phyloP scores from a whole-genome alignment of 2,329 filamentous ascomycete genomes.

The Rhinocladiella mackenziei region DNA sequence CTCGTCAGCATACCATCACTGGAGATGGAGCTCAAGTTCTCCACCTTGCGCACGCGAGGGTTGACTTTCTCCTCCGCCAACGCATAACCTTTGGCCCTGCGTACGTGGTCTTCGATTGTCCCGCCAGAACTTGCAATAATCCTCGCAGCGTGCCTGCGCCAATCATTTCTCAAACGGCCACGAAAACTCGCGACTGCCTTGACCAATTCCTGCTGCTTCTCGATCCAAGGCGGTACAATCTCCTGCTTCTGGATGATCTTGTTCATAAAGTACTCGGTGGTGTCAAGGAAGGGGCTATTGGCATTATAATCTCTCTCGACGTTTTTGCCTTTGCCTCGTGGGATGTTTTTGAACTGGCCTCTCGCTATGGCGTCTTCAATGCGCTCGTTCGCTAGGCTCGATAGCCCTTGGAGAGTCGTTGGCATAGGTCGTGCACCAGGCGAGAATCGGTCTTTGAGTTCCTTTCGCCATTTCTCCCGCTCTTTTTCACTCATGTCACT shows the following conservation, averaged over 20 bases:
- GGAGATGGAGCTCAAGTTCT: constrained; percentile 45
- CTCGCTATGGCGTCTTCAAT: constrained; percentile 92
- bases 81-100: constrained; percentile 68
- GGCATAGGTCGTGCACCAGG: constrained; percentile 70
- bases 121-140: constrained; percentile 76
- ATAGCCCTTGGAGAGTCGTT: constrained; percentile 70
- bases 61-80: constrained; percentile 58
- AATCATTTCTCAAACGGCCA: constrained; percentile 69
- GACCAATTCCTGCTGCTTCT: constrained; percentile 89
- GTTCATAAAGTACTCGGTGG: constrained; percentile 97
- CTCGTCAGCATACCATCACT: constrained; percentile 42
- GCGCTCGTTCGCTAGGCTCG: constrained; percentile 79
- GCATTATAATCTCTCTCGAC: constrained; percentile 72
- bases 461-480: constrained; percentile 63
- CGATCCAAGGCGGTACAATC: constrained; percentile 95
- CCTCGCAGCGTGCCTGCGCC: constrained; percentile 76
- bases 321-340: constrained; percentile 68
- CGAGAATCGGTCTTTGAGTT: constrained; percentile 76
- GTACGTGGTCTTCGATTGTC: constrained; percentile 67
- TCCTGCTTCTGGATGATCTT: constrained; percentile 97
- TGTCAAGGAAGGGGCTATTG: constrained; percentile 86
- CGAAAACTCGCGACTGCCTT: constrained; percentile 68
- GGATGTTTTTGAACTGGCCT: constrained; percentile 83
- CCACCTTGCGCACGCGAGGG: constrained; percentile 40
- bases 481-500: constrained; percentile 65